phyloP scores from a whole-genome alignment of 1,284 basidiomycete genomes.

The Ceratobasidium sp. region DNA sequence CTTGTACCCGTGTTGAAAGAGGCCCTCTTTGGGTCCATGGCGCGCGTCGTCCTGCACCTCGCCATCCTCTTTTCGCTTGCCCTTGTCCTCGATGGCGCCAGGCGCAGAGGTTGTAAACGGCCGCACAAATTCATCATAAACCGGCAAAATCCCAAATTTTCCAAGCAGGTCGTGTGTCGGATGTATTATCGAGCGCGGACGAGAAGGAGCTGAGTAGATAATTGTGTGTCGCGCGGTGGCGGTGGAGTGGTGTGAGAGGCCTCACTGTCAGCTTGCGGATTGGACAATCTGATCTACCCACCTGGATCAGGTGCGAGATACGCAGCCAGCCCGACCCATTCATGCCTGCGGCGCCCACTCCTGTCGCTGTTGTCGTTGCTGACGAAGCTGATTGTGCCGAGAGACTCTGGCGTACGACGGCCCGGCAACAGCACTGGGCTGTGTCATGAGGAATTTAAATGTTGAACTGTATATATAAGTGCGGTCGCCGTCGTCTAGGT shows the following conservation, averaged over 20 bases:
- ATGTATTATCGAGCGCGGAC: slow-evolving; percentile 37
- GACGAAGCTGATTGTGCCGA: neutral
- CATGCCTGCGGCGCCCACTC: neutral
- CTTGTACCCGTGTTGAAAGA: slow-evolving; percentile 35
- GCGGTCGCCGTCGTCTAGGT: neutral
- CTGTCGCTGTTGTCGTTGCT: neutral
- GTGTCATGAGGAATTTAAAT: neutral
- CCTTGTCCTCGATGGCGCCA: slow-evolving; percentile 21
- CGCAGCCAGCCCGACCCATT: neutral
- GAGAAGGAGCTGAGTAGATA: slow-evolving; percentile 1
- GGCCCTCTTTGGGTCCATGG: slow-evolving; percentile 24
- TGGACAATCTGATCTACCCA: slow-evolving; percentile 1
- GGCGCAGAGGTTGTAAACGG: slow-evolving; percentile 35
- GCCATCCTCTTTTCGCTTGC: slow-evolving; percentile 35
- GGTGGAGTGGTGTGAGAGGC: slow-evolving; percentile 24
- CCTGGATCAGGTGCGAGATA: slow-evolving; percentile 21
- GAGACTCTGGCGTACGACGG: slow-evolving; percentile 25
- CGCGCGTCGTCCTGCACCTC: slow-evolving; percentile 12
- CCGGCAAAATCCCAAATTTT: slow-evolving; percentile 38
- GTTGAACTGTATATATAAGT: neutral
- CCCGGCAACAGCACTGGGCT: slow-evolving; percentile 27
- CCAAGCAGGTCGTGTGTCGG: slow-evolving; percentile 38
- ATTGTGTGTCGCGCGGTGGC: neutral
- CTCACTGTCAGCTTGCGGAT: slow-evolving; percentile 17
- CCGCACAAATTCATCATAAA: slow-evolving; percentile 40